Percentiles rank a stretch among this genome's conserved stretches.
phyloP scores from a whole-genome alignment of 352 stramenopile genomes.

The Phytophthora hibernalis region DNA sequence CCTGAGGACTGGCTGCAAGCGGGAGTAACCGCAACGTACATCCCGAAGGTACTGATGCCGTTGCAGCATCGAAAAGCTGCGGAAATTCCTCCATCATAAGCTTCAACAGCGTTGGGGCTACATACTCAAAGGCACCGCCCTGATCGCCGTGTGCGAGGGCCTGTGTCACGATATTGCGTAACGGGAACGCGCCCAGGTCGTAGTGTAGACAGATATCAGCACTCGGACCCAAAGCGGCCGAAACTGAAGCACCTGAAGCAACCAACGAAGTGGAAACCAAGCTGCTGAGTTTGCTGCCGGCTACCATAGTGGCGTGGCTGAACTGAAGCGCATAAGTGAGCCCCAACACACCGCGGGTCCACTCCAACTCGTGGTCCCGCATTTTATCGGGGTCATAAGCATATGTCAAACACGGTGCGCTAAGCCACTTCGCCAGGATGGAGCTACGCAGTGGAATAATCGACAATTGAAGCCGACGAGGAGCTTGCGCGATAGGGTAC shows the following conservation, averaged over 20 bases:
- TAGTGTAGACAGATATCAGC: slow-evolving; percentile 66
- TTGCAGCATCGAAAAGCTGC: slow-evolving; percentile 41
- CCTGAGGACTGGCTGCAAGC: slow-evolving; percentile 27
- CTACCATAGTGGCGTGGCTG: slow-evolving; percentile 59
- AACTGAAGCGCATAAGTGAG: slow-evolving; percentile 73
- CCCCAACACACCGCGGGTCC: slow-evolving; percentile 50
- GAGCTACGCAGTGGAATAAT: slow-evolving; percentile 63
- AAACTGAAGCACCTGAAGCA: slow-evolving; percentile 30
- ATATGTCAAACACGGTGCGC: slow-evolving; percentile 27
- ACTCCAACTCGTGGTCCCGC: slow-evolving; percentile 29
- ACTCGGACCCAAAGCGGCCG: slow-evolving; percentile 34
- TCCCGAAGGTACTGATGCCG: slow-evolving; percentile 22
- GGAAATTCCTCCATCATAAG: slow-evolving; percentile 68
- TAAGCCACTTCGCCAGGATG: slow-evolving; percentile 51
- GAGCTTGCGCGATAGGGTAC: slow-evolving; percentile 65
- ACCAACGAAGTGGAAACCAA: slow-evolving; percentile 41
- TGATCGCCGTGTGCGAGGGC: slow-evolving; percentile 41
- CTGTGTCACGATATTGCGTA: slow-evolving; percentile 57
- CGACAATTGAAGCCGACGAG: slow-evolving; percentile 59
- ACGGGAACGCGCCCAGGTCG: slow-evolving; percentile 48
- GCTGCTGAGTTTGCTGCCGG: slow-evolving; percentile 61
- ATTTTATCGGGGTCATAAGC: slow-evolving; percentile 14
- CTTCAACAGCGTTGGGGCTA: slow-evolving; percentile 54
- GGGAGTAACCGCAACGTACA: slow-evolving; percentile 35
- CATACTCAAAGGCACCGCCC: slow-evolving; percentile 57